Evolutionary conservation across 805 yeast species (phyloP).

Genomic region (Nakazawaea siamensis): DNA sequence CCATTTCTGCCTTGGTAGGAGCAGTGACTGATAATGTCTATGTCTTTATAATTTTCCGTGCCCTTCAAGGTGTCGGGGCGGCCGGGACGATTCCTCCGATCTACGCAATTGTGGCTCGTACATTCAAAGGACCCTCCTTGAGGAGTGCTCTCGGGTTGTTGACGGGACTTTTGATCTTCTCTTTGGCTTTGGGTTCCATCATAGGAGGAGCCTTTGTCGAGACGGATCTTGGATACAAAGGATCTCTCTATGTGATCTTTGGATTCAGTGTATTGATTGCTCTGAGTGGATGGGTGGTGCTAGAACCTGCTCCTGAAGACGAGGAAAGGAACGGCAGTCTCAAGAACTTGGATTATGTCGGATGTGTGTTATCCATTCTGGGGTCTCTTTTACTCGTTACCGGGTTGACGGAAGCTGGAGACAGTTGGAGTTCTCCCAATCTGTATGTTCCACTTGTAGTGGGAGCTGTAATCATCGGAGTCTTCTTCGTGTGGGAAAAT

Average conservation of each 20-base stretch:
- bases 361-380: slow-evolving; percentile 23
- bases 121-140: background rate
- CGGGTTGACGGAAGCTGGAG: slow-evolving; percentile 38
- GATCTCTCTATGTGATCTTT: slow-evolving; percentile 26
- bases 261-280: slow-evolving; percentile 15
- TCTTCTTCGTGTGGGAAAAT: background rate
- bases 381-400: slow-evolving; percentile 30
- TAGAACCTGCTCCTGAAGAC: slow-evolving; percentile 14
- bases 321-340: slow-evolving; percentile 16
- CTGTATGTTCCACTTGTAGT: slow-evolving; percentile 32
- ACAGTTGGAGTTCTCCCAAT: slow-evolving; percentile 29
- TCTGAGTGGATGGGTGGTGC: slow-evolving; percentile 21
- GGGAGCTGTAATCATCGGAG: slow-evolving; percentile 24
- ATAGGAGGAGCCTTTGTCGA: slow-evolving; percentile 37
- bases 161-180: slow-evolving; percentile 19
- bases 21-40: slow-evolving; percentile 22
- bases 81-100: slow-evolving; percentile 25
- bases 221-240: slow-evolving; percentile 30
- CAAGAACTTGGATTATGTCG: slow-evolving; percentile 27
- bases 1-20: slow-evolving; percentile 21
- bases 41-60: slow-evolving; percentile 26
- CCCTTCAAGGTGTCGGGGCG: slow-evolving; percentile 28
- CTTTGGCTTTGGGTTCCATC: slow-evolving; percentile 30
- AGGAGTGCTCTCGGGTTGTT: slow-evolving; percentile 20
- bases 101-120: slow-evolving; percentile 19